Conservation (phyloP, 352 stramenopile genomes). For the Blastocystis sp. region DNA sequence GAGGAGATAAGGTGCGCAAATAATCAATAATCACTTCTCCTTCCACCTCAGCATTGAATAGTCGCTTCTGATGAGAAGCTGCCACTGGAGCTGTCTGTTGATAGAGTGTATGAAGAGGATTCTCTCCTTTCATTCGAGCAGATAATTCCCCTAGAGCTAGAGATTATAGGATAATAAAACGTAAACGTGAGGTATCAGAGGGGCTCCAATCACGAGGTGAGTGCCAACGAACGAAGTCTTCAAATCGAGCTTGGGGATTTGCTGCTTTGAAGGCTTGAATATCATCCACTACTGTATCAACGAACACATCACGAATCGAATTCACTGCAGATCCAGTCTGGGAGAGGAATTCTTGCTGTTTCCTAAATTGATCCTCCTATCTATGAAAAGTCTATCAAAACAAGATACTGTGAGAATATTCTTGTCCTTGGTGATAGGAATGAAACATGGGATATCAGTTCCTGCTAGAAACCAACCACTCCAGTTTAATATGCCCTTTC, state of each 20-base stretch:
- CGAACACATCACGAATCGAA: constrained; percentile 32
- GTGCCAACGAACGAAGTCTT: constrained; percentile 67
- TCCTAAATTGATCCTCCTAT: constrained; percentile 4
- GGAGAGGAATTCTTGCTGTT: constrained; percentile 20
- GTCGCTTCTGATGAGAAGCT: constrained; percentile 11
- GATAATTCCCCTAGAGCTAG: constrained; percentile 13
- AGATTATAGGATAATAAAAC: background rate
- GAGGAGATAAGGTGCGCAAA: constrained; percentile 12
- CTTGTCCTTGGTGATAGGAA: constrained; percentile 61
- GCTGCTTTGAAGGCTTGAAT: constrained; percentile 64
- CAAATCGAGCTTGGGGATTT: constrained; percentile 39
- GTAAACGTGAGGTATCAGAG: background rate
- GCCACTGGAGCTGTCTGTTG: background rate
- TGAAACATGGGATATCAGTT: background rate
- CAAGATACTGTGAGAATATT: constrained; percentile 24
- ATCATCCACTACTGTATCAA: constrained; percentile 43
- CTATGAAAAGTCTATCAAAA: background rate
- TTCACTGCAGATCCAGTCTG: background rate
- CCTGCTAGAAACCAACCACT: constrained; percentile 43
- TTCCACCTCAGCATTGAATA: constrained; percentile 35
- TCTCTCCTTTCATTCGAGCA: constrained; percentile 18
- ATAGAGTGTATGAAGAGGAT: constrained; percentile 19
- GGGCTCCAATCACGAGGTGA: constrained; percentile 51
- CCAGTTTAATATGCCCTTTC: constrained; percentile 49
- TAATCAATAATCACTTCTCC: constrained; percentile 36